Conservation (phyloP, 371 early-diverging fungal species). For the Mortierella sp. region DNA sequence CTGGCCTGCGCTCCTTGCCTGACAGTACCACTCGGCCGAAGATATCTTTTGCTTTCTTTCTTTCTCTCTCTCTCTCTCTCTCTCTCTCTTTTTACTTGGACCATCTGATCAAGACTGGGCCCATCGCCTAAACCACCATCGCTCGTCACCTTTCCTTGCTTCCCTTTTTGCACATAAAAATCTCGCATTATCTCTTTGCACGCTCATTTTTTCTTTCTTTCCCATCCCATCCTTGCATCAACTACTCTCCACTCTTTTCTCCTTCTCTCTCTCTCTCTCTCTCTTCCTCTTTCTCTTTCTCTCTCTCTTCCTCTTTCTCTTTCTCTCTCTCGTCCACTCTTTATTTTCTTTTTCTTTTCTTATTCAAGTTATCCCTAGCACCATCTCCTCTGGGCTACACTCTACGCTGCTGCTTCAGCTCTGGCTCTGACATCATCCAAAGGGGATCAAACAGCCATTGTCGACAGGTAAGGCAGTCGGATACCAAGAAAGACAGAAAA, state of each 20-base stretch:
- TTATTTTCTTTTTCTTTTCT: constrained; percentile 2
- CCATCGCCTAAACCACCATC: too few relatives aligned
- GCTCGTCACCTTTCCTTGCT: too few relatives aligned
- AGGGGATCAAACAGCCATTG: too few relatives aligned
- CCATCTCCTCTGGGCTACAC: neutral
- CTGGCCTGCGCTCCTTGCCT: too few relatives aligned
- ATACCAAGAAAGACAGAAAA: too few relatives aligned
- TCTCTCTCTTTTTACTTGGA: neutral
- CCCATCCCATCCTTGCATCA: neutral
- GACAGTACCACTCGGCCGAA: too few relatives aligned
- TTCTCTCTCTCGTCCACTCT: neutral
- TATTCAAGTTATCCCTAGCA: neutral
- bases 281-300: neutral
- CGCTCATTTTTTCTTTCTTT: neutral
- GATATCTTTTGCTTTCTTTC: too few relatives aligned
- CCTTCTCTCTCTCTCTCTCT: neutral
- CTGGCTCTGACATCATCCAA: too few relatives aligned
- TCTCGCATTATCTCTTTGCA: neutral
- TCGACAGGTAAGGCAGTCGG: too few relatives aligned
- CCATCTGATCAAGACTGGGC: too few relatives aligned
- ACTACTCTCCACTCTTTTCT: neutral
- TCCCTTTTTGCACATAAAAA: neutral
- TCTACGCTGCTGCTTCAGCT: too few relatives aligned
- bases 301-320: constrained; percentile 2
- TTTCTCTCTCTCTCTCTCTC: constrained; percentile 1